Evolutionary conservation across 2,329 filamentous ascomycete genomes (phyloP).

Genomic region (Alternaria dauci): DNA sequence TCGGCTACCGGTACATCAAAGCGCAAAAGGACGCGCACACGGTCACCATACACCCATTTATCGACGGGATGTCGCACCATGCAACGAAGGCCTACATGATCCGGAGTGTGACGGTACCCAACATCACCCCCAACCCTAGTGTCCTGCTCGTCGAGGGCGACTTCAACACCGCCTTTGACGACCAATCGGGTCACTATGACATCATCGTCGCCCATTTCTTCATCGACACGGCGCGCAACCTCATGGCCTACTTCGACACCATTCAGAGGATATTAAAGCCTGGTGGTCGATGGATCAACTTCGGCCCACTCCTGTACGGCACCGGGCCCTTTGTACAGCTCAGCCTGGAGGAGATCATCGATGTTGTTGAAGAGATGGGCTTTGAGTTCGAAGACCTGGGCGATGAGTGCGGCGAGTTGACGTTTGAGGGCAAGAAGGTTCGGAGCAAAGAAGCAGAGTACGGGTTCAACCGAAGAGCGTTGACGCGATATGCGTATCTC

Average conservation of each 20-base stretch:
- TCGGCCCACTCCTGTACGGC: conserved; percentile 65
- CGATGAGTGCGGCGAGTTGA: conserved; percentile 54
- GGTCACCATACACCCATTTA: conserved; percentile 59
- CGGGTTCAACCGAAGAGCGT: conserved; percentile 60
- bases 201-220: conserved; percentile 66
- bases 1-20: conserved; percentile 62
- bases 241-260: conserved; percentile 64
- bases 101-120: conserved; percentile 58
- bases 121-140: conserved; percentile 37
- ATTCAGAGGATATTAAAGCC: conserved; percentile 58
- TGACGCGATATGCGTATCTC: conserved; percentile 63
- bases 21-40: conserved; percentile 33
- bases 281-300: conserved; percentile 65
- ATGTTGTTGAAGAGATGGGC: conserved; percentile 59
- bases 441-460: conserved; percentile 62
- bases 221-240: conserved; percentile 67
- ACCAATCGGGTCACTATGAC: conserved; percentile 53
- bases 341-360: conserved; percentile 62
- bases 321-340: conserved; percentile 64
- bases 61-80: conserved; percentile 66
- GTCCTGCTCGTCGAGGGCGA: conserved; percentile 65
- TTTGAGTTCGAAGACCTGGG: conserved; percentile 61
- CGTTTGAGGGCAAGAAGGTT: conserved; percentile 53
- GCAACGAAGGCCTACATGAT: conserved; percentile 58
- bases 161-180: conserved; percentile 57